Evolutionary conservation across 2,329 filamentous ascomycete genomes (phyloP).

Genomic region (Trichophyton benhamiae): DNA sequence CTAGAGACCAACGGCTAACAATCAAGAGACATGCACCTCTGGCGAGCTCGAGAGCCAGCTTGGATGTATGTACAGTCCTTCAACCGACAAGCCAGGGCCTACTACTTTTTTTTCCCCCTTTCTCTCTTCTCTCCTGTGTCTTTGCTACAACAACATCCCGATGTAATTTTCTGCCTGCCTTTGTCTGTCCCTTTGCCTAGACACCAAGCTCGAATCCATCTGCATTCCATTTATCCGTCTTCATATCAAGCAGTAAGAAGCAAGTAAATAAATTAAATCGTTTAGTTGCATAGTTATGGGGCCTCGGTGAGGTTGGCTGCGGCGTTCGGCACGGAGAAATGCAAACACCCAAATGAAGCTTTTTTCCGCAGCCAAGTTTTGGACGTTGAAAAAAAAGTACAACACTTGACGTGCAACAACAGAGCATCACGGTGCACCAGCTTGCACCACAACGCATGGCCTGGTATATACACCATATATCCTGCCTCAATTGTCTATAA

Average conservation of each 20-base stretch:
- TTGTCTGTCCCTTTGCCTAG: neutral
- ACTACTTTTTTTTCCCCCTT: constrained; percentile 1
- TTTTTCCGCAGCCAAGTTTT: neutral
- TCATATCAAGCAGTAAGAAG: neutral
- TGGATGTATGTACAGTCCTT: constrained; percentile 18
- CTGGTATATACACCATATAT: neutral
- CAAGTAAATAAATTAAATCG: neutral
- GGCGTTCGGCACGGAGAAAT: neutral
- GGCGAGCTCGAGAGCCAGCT: neutral
- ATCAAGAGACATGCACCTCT: neutral
- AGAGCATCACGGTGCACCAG: neutral
- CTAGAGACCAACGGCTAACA: constrained; percentile 10
- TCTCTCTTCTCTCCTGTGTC: neutral
- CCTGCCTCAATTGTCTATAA: neutral
- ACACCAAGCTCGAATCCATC: neutral
- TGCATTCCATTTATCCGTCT: neutral
- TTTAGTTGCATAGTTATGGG: too few relatives aligned
- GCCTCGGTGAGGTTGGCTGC: neutral
- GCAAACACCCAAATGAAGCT: neutral
- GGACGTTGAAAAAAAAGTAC: neutral
- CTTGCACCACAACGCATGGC: neutral
- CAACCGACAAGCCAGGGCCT: constrained; percentile 11
- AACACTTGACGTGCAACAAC: neutral
- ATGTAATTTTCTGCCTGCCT: constrained; percentile 2
- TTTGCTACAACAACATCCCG: neutral